Evolutionary conservation across 805 yeast genomes (phyloP).

Genomic region (Pichia californica): DNA sequence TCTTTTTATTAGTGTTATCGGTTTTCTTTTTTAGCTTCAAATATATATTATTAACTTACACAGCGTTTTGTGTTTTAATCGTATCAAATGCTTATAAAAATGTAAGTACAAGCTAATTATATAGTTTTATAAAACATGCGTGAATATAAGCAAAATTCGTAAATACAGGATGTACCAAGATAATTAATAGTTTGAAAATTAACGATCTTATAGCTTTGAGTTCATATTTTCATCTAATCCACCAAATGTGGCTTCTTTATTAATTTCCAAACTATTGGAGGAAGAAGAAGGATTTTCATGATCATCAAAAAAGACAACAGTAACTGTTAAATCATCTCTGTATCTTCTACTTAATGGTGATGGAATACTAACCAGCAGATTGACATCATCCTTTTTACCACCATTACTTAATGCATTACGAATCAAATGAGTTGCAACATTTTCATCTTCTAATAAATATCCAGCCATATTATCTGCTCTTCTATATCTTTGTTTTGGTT

Average conservation of each 20-base stretch:
- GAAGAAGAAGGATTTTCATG: constrained; percentile 48
- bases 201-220: constrained; percentile 36
- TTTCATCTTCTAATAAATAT: constrained; percentile 69
- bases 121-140: background rate
- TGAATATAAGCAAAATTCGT: no score
- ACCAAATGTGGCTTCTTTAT: constrained; percentile 51
- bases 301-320: constrained; percentile 76
- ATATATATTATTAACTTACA: no score
- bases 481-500: constrained; percentile 71
- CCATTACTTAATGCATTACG: constrained; percentile 87
- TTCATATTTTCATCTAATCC: constrained; percentile 38
- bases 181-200: no score
- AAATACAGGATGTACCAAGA: no score
- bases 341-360: constrained; percentile 85
- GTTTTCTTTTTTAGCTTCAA: no score
- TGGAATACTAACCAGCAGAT: constrained; percentile 85
- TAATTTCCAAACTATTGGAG: constrained; percentile 48
- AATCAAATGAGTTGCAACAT: constrained; percentile 87
- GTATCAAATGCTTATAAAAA: no score
- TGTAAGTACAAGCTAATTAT: no score
- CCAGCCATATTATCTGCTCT: constrained; percentile 33
- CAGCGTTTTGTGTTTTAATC: no score
- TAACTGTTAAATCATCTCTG: constrained; percentile 93
- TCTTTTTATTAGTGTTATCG: no score
- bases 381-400: constrained; percentile 80